phyloP scores from a whole-genome alignment of 495 filamentous ascomycete genomes.

The Penicillium canariense region DNA sequence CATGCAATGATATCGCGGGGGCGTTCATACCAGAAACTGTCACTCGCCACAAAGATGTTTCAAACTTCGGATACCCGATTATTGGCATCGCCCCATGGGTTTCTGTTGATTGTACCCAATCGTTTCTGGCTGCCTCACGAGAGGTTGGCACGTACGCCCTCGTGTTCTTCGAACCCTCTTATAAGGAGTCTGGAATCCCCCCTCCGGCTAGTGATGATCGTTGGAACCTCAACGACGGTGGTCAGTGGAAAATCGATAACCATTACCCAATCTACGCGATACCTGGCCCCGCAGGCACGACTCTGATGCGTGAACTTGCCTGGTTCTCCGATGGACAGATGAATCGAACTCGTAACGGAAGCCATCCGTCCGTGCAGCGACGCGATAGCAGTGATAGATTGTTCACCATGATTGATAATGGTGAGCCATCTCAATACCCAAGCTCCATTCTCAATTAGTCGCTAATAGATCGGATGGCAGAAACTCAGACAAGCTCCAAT shows the following conservation, averaged over 20 bases:
- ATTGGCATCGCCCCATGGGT: slow-evolving; percentile 92
- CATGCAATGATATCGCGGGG: slow-evolving; percentile 58
- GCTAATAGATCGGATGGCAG: neutral
- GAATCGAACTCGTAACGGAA: slow-evolving; percentile 11
- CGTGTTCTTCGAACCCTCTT: slow-evolving; percentile 69
- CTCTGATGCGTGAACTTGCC: slow-evolving; percentile 69
- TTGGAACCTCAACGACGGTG: slow-evolving; percentile 67
- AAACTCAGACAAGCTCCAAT: slow-evolving; percentile 23
- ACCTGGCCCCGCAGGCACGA: slow-evolving; percentile 58
- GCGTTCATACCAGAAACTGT: slow-evolving; percentile 68
- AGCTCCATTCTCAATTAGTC: neutral
- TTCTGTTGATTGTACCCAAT: slow-evolving; percentile 60
- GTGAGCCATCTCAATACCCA: slow-evolving; percentile 19
- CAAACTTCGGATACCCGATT: slow-evolving; percentile 49
- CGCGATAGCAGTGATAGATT: slow-evolving; percentile 53
- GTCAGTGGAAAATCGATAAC: slow-evolving; percentile 60
- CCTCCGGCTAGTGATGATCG: slow-evolving; percentile 53
- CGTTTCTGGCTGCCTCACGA: slow-evolving; percentile 64
- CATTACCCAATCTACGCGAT: slow-evolving; percentile 84
- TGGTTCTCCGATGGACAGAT: slow-evolving; percentile 72
- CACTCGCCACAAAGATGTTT: slow-evolving; percentile 67
- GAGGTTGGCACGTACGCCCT: slow-evolving; percentile 59
- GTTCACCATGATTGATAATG: slow-evolving; percentile 60
- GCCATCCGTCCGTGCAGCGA: slow-evolving; percentile 33
- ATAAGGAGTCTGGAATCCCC: slow-evolving; percentile 53